Evolutionary conservation across 2,329 filamentous ascomycete genomes (phyloP), one percentile per base, ranked within the genome.

Genomic region (Neopestalotiopsis sp.): DNA sequence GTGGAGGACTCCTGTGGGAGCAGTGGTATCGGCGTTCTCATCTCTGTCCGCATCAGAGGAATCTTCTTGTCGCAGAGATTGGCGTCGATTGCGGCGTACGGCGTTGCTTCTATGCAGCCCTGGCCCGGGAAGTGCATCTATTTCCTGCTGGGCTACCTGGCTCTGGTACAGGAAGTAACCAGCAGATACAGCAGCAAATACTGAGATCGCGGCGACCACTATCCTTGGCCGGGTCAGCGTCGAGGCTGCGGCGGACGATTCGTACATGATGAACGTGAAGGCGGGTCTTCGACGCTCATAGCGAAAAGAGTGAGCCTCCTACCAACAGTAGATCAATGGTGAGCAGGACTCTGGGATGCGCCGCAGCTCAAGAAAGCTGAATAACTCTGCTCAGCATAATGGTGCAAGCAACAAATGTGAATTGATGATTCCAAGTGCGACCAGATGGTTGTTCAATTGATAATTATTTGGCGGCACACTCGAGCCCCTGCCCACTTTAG

Each of bases 101-200:
- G 91, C 91, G 78, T 92, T 93, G 76, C 90, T 91, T 71, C 91
- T 84, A 73, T 88, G 91, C 38, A 93, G 81, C 14, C 79, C 77
- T 40, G 76, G 72, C n/a, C 78, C 79, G 10, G 73, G 75, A 57
- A 73, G 10, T 30, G 68, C 68, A 42, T 76, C 70, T 73, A 62
- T 69, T 65, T 72, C 70, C 71, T 74, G 74, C 71, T 75, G 79
- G 10, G 61, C 32, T 5, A 67, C 17, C 69, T 74, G 76, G 76
- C 72, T 78, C 67, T 74, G 79, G 77, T 90, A 92, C 73, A 89
- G 80, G 68, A 89, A 86, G 76, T 89, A 92, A 68, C 86, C 84
- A 67, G 87, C 80, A 63, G 87, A 89, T 12, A 83, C 85, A 58
- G 88, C 87, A 1, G 88, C 87, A 61, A 89, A 77, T 61, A 86